Evolutionary conservation across 225 moss, liverwort and hornwort genomes (phyloP).

Genomic region (Bryum argenteum): DNA sequence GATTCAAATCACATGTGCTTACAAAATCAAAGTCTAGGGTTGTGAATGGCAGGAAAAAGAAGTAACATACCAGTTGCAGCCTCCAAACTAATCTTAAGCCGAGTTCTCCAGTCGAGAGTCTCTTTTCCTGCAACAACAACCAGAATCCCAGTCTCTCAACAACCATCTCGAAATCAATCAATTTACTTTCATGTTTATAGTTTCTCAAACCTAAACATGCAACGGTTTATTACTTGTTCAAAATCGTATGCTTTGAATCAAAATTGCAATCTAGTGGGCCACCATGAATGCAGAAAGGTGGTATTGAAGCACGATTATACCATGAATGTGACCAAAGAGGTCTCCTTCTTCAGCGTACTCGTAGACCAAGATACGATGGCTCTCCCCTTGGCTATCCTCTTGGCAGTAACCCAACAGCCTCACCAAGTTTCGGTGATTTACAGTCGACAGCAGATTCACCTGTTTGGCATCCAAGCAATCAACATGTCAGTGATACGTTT

Average conservation of each 20-base stretch:
- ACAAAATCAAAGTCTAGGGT: too few relatives aligned
- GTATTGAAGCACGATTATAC: slow-evolving; percentile 15
- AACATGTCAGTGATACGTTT: neutral
- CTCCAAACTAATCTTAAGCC: slow-evolving; percentile 40
- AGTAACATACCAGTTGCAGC: slow-evolving; percentile 35
- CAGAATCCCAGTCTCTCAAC: too few relatives aligned
- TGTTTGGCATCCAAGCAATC: slow-evolving; percentile 15
- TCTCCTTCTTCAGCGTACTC: slow-evolving; percentile 41
- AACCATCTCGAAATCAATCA: too few relatives aligned
- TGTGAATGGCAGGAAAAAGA: too few relatives aligned
- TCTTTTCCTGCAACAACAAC: slow-evolving; percentile 16
- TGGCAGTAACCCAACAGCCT: slow-evolving; percentile 44
- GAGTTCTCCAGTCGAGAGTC: slow-evolving; percentile 30
- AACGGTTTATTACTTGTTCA: too few relatives aligned
- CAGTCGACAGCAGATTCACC: slow-evolving; percentile 43
- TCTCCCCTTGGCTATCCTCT: slow-evolving; percentile 29
- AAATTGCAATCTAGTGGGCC: too few relatives aligned
- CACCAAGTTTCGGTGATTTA: slow-evolving; percentile 44
- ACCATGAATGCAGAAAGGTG: neutral
- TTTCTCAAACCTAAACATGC: too few relatives aligned
- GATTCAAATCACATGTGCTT: too few relatives aligned
- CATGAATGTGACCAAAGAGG: slow-evolving; percentile 44
- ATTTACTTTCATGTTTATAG: too few relatives aligned
- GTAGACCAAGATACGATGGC: slow-evolving; percentile 37
- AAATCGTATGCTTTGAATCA: too few relatives aligned